Percentiles rank a stretch among this genome's conserved stretches.
phyloP scores from a whole-genome alignment of 1,139 yeast species.

The Kurtzmaniella quercitrusa region DNA sequence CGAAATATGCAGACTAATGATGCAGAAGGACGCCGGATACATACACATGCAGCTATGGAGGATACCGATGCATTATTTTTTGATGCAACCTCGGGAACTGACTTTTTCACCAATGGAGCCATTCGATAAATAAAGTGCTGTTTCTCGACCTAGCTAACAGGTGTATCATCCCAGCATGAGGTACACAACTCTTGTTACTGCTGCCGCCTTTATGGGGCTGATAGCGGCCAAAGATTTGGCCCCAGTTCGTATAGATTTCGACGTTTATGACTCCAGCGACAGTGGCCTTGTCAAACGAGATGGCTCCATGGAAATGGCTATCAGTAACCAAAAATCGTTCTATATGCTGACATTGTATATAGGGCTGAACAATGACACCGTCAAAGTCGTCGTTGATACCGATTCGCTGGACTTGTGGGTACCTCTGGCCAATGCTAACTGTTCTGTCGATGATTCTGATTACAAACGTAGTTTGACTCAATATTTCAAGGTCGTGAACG shows the following conservation, averaged over 20 bases:
- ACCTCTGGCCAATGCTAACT: constrained; percentile 29
- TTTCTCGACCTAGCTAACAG: no score
- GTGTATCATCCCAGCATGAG: no score
- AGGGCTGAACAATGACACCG: constrained; percentile 29
- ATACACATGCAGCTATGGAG: no score
- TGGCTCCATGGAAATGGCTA: constrained; percentile 33
- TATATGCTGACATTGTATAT: constrained; percentile 41
- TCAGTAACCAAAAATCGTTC: constrained; percentile 43
- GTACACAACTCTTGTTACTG: background rate
- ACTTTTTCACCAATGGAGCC: no score
- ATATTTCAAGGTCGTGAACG: background rate
- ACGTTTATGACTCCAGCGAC: constrained; percentile 19
- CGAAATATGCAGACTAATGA: no score
- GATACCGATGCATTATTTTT: no score
- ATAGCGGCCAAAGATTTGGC: constrained; percentile 6
- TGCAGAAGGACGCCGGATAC: no score
- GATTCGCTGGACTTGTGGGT: constrained; percentile 49
- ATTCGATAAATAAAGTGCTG: no score
- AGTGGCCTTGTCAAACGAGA: constrained; percentile 29
- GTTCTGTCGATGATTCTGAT: constrained; percentile 11
- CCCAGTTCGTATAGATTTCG: constrained; percentile 21
- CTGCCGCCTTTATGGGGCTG: background rate
- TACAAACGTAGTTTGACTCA: background rate
- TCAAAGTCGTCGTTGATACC: constrained; percentile 38
- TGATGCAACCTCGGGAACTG: no score